phyloP scores from a whole-genome alignment of 2,329 filamentous ascomycete genomes.

The Meredithiella fracta region DNA sequence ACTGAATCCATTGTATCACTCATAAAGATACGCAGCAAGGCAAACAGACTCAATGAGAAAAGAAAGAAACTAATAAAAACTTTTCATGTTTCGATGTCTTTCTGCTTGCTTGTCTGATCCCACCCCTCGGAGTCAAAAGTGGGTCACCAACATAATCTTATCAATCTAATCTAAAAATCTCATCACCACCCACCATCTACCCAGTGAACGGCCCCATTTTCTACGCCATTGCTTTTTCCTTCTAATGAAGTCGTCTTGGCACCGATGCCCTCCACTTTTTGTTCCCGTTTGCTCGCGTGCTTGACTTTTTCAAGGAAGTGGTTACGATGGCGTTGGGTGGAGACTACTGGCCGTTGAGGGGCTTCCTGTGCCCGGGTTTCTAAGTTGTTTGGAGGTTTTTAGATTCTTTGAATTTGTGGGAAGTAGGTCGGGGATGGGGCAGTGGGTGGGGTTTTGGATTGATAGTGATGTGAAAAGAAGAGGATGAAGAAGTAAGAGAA shows the following conservation, averaged over 20 bases:
- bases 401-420: neutral
- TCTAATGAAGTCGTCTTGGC: no score
- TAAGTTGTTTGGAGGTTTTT: no score
- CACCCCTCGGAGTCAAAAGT: neutral
- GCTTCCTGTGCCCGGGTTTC: neutral
- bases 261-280: neutral
- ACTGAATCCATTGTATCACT: no score
- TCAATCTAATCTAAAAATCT: conserved; percentile 26
- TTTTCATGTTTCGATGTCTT: neutral
- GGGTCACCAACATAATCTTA: conserved; percentile 24
- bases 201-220: neutral
- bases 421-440: no score
- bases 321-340: no score
- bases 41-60: no score
- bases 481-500: no score
- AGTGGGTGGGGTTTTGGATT: no score
- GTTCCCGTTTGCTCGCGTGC: conserved; percentile 8
- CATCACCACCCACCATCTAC: conserved; percentile 7
- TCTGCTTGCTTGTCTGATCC: neutral
- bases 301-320: neutral
- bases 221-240: neutral
- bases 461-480: no score
- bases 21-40: no score
- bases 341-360: no score
- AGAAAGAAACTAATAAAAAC: no score